These are phyloP conservation scores for Euphorbia neoarborescens DNA, from an alignment of 441 rosid species.

Conservation along the genomic window DNA sequence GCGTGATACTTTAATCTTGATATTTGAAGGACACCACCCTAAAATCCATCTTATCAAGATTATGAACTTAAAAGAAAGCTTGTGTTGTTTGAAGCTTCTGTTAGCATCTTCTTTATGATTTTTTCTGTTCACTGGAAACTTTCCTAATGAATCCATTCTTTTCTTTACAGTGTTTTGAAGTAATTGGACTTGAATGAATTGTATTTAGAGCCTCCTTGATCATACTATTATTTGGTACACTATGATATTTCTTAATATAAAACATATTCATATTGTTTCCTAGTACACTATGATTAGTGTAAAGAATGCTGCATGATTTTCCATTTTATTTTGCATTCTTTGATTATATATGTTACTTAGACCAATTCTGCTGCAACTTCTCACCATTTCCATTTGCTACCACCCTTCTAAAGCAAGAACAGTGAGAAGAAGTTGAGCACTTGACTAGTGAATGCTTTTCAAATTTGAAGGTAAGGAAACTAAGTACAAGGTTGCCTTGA, in stretches of 20 bases:
- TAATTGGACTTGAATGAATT: slow-evolving; percentile 16
- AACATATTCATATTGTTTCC: too few relatives aligned
- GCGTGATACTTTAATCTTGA: not conserved
- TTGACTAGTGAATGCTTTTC: slow-evolving; percentile 20
- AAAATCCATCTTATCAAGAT: not conserved
- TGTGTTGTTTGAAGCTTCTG: not conserved
- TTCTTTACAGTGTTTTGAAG: slow-evolving; percentile 23
- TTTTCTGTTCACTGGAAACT: too few relatives aligned
- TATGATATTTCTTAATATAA: not conserved
- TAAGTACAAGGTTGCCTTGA: slow-evolving; percentile 8
- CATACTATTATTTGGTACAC: not conserved
- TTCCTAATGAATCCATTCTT: too few relatives aligned
- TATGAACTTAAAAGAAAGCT: not conserved
- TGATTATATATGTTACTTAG: slow-evolving; percentile 4
- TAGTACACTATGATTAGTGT: too few relatives aligned
- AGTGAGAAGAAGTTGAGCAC: slow-evolving; percentile 46
- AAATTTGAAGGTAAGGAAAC: slow-evolving; percentile 18
- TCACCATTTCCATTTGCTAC: slow-evolving; percentile 68
- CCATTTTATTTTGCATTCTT: not conserved
- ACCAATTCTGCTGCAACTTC: slow-evolving; percentile 45
- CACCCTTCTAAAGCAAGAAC: slow-evolving; percentile 83
- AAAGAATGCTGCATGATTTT: not conserved
- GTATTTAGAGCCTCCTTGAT: slow-evolving; percentile 6
- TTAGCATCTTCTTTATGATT: not conserved
- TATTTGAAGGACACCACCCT: not conserved